A percentile compares a stretch with the other conserved stretches of the same genome.
Conservation (phyloP, 768 basidiomycete genomes). For the Leccinellum luteum region DNA sequence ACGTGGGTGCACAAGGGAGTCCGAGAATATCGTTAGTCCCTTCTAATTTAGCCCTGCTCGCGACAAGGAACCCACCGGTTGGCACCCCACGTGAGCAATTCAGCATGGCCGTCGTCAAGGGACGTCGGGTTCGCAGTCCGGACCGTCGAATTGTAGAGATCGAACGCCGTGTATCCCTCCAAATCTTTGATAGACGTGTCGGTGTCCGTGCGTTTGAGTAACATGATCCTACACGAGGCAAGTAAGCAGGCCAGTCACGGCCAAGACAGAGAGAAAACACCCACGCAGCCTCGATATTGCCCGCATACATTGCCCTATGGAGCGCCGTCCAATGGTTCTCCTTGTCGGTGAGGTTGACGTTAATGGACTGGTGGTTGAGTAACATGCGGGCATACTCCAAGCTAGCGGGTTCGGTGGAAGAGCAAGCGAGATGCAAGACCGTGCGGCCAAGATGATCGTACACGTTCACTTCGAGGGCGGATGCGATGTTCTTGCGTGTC, state of each 20-base stretch:
- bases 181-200: too few relatives aligned
- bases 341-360: slow-evolving; percentile 74
- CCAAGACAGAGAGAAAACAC: slow-evolving; percentile 26
- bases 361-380: slow-evolving; percentile 69
- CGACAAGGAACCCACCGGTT: slow-evolving; percentile 51
- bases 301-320: slow-evolving; percentile 82
- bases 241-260: background rate
- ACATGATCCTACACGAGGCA: slow-evolving; percentile 54
- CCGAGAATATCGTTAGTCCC: background rate
- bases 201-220: too few relatives aligned
- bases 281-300: slow-evolving; percentile 74
- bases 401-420: slow-evolving; percentile 55
- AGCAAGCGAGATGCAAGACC: slow-evolving; percentile 79
- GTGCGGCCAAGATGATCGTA: slow-evolving; percentile 69
- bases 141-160: slow-evolving; percentile 94
- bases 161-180: too few relatives aligned
- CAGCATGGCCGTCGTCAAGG: slow-evolving; percentile 38
- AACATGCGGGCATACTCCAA: slow-evolving; percentile 77
- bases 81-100: slow-evolving; percentile 77
- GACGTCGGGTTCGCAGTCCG: too few relatives aligned
- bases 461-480: slow-evolving; percentile 60
- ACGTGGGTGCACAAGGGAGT: background rate
- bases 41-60: background rate
- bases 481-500: slow-evolving; percentile 44
- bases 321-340: slow-evolving; percentile 89